Percentiles rank a stretch among this genome's conserved stretches.
phyloP scores from a whole-genome alignment of 2,329 filamentous ascomycete species.

The Fusarium secorum region DNA sequence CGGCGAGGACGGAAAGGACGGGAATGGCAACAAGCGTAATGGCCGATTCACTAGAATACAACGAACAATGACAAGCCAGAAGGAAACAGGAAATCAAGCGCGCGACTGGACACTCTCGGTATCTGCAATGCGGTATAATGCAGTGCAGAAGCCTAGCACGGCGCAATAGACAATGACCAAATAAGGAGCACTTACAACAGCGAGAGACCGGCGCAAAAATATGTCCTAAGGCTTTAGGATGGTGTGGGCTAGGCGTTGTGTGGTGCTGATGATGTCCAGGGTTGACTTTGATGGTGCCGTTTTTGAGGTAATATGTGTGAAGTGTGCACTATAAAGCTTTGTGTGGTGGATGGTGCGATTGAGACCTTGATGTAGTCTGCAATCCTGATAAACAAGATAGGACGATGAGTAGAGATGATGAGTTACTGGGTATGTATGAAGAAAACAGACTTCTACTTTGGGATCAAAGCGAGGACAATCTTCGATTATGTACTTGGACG shows the following conservation, averaged over 20 bases:
- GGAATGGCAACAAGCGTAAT: constrained; percentile 36
- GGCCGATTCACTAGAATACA: constrained; percentile 29
- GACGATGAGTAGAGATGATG: constrained; percentile 21
- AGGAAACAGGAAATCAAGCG: constrained; percentile 14
- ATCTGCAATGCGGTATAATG: constrained; percentile 9
- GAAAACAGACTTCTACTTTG: constrained; percentile 40
- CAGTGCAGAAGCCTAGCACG: constrained; percentile 3
- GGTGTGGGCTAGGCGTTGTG: constrained; percentile 31
- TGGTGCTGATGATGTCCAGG: constrained; percentile 25
- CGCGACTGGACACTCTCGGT: constrained; percentile 15
- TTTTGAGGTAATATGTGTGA: background rate
- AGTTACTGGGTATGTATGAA: constrained; percentile 15
- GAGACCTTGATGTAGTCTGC: constrained; percentile 23
- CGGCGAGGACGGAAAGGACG: constrained; percentile 39
- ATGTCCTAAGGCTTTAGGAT: constrained; percentile 7
- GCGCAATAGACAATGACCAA: constrained; percentile 25
- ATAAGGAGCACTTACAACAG: constrained; percentile 25
- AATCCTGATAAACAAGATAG: constrained; percentile 14
- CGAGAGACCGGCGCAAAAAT: constrained; percentile 2
- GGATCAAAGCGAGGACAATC: constrained; percentile 40
- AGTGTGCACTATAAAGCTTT: background rate
- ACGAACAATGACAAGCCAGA: constrained; percentile 12
- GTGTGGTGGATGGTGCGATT: constrained; percentile 14
- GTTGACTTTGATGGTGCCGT: constrained; percentile 18
- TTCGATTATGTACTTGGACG: constrained; percentile 43